Evolutionary conservation across 2,329 filamentous ascomycete genomes (phyloP).

Genomic region (Triangularia verruculosa): DNA sequence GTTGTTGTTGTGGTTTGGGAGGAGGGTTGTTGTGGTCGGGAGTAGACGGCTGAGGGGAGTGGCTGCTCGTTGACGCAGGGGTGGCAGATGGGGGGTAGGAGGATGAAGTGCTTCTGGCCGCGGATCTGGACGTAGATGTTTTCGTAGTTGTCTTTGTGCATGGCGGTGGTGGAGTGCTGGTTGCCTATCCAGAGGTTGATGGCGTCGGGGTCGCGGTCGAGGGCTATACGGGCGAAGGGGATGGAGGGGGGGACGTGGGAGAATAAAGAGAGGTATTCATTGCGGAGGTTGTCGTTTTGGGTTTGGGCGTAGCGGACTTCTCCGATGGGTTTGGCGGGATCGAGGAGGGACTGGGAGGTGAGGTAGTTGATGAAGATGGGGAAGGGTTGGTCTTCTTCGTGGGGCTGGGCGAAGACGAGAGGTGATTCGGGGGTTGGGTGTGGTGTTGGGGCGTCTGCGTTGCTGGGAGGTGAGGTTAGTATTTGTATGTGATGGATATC

Average conservation of each 20-base stretch:
- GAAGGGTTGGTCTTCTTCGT: slow-evolving; percentile 64
- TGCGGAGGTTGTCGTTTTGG: slow-evolving; percentile 79
- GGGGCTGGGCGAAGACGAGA: slow-evolving; percentile 66
- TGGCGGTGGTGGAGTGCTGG: slow-evolving; percentile 62
- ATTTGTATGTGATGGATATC: not conserved
- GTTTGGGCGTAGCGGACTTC: slow-evolving; percentile 20
- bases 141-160: slow-evolving; percentile 83
- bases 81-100: slow-evolving; percentile 69
- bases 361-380: slow-evolving; percentile 60
- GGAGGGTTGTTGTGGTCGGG: slow-evolving; percentile 27
- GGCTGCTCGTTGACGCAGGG: slow-evolving; percentile 64
- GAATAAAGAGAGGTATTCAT: slow-evolving; percentile 66
- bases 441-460: slow-evolving; percentile 53
- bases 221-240: slow-evolving; percentile 69
- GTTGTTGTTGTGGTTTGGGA: not conserved
- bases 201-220: slow-evolving; percentile 62
- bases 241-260: slow-evolving; percentile 61
- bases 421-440: slow-evolving; percentile 29
- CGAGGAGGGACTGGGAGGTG: slow-evolving; percentile 42
- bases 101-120: slow-evolving; percentile 70
- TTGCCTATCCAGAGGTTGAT: slow-evolving; percentile 84
- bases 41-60: slow-evolving; percentile 59
- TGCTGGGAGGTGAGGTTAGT: slow-evolving; percentile 30
- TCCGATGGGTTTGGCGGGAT: not conserved
- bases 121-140: slow-evolving; percentile 78